Conservation (phyloP, 2,329 filamentous ascomycete species). For the Aspergillus ruber region DNA sequence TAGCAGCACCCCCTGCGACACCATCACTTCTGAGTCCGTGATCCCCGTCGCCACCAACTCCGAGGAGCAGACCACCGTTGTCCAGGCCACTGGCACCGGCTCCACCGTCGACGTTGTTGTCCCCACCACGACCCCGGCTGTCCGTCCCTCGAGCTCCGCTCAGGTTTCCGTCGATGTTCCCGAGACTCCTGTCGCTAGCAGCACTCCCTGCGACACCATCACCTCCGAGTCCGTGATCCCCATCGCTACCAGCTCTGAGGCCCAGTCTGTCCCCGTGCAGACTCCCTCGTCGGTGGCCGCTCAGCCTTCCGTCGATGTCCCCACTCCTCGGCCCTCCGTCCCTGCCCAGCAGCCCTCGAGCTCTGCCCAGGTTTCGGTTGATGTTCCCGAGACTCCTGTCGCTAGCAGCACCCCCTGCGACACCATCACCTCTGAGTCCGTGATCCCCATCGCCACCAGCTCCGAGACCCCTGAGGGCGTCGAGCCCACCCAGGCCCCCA, state of each 20-base stretch:
- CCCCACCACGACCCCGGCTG: not conserved
- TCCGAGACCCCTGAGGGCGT: constrained; percentile 3
- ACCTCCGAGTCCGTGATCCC: constrained; percentile 3
- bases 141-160: not conserved
- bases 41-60: constrained; percentile 5
- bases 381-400: no score
- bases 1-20: constrained; percentile 3
- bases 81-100: not conserved
- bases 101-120: not conserved
- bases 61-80: not conserved
- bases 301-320: not conserved
- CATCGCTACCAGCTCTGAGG: not conserved
- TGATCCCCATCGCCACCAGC: constrained; percentile 5
- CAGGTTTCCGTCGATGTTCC: no score
- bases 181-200: no score
- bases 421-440: constrained; percentile 8
- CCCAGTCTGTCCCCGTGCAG: not conserved
- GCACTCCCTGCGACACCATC: constrained; percentile 9
- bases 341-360: not conserved
- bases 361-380: no score
- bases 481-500: constrained; percentile 2
- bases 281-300: constrained; percentile 2
- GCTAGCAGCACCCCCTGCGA: constrained; percentile 5
- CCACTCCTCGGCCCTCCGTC: not conserved
- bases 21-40: constrained; percentile 7